Evolutionary conservation across 768 basidiomycete species (phyloP).

Genomic region (Psilocybe subaeruginosa): DNA sequence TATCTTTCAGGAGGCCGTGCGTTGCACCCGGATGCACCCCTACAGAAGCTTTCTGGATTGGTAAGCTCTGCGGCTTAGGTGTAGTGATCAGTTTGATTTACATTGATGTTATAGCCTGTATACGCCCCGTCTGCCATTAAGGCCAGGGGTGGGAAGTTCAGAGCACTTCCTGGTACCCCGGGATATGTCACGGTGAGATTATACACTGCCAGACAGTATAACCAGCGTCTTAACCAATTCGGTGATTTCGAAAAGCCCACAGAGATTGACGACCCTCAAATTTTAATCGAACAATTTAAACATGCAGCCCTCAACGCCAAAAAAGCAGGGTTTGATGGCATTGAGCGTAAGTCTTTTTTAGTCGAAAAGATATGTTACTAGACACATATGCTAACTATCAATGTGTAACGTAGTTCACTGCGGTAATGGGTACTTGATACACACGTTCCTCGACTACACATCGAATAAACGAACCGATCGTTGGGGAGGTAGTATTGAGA

Average conservation of each 20-base stretch:
- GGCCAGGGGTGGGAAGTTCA: conserved; percentile 45
- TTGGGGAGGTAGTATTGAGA: conserved; percentile 64
- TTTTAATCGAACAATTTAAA: conserved; percentile 40
- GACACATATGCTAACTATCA: background rate
- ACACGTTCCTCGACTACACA: conserved; percentile 52
- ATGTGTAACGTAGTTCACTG: conserved; percentile 35
- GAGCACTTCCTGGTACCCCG: conserved; percentile 37
- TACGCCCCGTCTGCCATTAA: conserved; percentile 47
- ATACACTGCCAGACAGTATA: too few relatives aligned
- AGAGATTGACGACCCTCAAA: conserved; percentile 43
- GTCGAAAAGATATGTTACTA: too few relatives aligned
- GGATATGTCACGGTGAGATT: conserved; percentile 42
- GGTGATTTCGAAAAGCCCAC: conserved; percentile 31
- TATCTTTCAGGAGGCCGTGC: conserved; percentile 33
- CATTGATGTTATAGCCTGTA: conserved; percentile 34
- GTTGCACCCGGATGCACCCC: conserved; percentile 38
- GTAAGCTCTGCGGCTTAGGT: conserved; percentile 19
- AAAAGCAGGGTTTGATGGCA: conserved; percentile 57
- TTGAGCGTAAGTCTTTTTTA: conserved; percentile 40
- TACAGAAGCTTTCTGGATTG: conserved; percentile 37
- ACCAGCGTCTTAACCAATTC: too few relatives aligned
- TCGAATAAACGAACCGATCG: conserved; percentile 55
- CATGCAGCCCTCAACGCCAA: conserved; percentile 50
- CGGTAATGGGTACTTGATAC: conserved; percentile 45
- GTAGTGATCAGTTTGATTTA: too few relatives aligned